Evolutionary conservation across 371 early-diverging fungal genomes (phyloP).

Genomic region (Mucor mucedo): DNA sequence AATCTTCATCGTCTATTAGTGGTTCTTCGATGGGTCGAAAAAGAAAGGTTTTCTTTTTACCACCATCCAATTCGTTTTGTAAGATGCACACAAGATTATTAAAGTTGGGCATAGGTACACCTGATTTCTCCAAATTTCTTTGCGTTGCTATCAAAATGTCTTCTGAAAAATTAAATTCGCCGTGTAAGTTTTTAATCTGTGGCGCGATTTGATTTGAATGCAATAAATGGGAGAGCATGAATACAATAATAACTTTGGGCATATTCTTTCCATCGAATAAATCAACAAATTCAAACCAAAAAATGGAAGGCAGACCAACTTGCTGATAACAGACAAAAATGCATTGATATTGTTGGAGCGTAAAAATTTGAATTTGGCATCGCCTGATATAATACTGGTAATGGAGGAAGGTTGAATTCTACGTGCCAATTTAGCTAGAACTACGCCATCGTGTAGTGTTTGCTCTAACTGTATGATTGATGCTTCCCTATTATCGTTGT

Average conservation of each 20-base stretch:
- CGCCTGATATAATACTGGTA: slow-evolving; percentile 70
- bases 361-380: slow-evolving; percentile 88
- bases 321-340: slow-evolving; percentile 84
- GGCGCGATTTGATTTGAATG: slow-evolving; percentile 87
- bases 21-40: slow-evolving; percentile 29
- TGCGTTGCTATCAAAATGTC: slow-evolving; percentile 87
- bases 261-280: slow-evolving; percentile 99
- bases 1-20: neutral
- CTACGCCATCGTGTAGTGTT: slow-evolving; percentile 93
- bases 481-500: slow-evolving; percentile 28
- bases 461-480: slow-evolving; percentile 86
- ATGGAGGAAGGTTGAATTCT: slow-evolving; percentile 86
- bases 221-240: slow-evolving; percentile 97
- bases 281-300: slow-evolving; percentile 98
- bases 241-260: slow-evolving; percentile 99
- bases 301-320: slow-evolving; percentile 89
- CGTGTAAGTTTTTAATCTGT: slow-evolving; percentile 87
- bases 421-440: slow-evolving; percentile 91
- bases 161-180: slow-evolving; percentile 89
- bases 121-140: slow-evolving; percentile 80
- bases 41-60: slow-evolving; percentile 2
- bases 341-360: slow-evolving; percentile 99
- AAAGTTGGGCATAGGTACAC: slow-evolving; percentile 84
- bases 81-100: slow-evolving; percentile 75
- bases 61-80: slow-evolving; percentile 63